Percentiles rank a stretch among this genome's conserved stretches.
Conservation (phyloP, 768 basidiomycete genomes). For the Termitomyces sp. region DNA sequence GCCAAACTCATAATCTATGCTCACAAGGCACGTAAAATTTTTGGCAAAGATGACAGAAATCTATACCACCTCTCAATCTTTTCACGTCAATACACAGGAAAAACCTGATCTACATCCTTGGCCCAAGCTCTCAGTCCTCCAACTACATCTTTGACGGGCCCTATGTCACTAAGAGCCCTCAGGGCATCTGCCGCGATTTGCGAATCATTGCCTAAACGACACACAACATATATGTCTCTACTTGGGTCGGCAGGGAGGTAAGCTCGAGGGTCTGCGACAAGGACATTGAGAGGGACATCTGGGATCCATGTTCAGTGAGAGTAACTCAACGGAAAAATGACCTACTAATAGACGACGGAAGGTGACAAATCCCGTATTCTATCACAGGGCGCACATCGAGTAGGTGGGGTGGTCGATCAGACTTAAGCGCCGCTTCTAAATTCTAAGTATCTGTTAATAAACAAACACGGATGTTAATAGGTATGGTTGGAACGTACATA, state of each 20-base stretch:
- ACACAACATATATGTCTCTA: slow-evolving; percentile 55
- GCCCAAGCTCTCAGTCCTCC: slow-evolving; percentile 86
- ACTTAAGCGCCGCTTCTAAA: slow-evolving; percentile 24
- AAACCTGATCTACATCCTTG: slow-evolving; percentile 59
- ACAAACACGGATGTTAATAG: neutral
- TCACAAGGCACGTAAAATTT: neutral
- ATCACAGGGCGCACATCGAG: slow-evolving; percentile 76
- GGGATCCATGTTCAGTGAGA: neutral
- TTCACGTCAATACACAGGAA: slow-evolving; percentile 68
- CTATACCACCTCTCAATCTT: neutral
- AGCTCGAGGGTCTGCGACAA: slow-evolving; percentile 55
- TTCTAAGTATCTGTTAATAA: slow-evolving; percentile 13
- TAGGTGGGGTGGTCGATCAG: slow-evolving; percentile 28
- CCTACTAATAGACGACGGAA: slow-evolving; percentile 69
- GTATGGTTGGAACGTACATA: slow-evolving; percentile 23
- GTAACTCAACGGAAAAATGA: no score
- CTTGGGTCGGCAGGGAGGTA: slow-evolving; percentile 24
- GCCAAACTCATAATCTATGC: neutral
- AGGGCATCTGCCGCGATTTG: slow-evolving; percentile 77
- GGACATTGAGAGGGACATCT: slow-evolving; percentile 65
- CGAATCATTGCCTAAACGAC: slow-evolving; percentile 90
- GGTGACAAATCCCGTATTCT: slow-evolving; percentile 83
- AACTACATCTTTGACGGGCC: slow-evolving; percentile 57
- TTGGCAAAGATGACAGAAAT: neutral
- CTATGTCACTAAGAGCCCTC: slow-evolving; percentile 24